Base-by-base conservation (phyloP, 768 basidiomycete species). In the Multifurca ochricompacta region DNA sequence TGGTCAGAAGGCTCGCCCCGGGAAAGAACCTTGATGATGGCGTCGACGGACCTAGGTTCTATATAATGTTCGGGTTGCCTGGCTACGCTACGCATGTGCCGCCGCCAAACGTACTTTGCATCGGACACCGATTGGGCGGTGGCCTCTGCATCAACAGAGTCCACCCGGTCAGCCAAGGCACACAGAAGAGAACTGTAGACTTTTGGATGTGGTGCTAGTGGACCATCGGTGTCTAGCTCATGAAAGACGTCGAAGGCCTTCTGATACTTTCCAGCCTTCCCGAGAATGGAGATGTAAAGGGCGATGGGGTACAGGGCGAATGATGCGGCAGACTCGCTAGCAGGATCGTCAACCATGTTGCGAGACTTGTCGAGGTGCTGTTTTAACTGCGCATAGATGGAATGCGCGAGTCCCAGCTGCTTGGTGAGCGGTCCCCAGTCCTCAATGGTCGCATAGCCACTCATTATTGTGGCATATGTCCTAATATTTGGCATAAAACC, bases 191-290 rank as follows among this genome's bases (percentile, higher is more conserved):
- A 77, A 7, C 83, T 79, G 66, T 78, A 90, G 21, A 86, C 71
- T 59, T 75, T 73, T 47, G 74, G 73, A 59, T 83, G 73, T 4
- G 88, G 79, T 0, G 80, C 72, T n/a, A 82, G 63, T 3, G 77
- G 78, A 7, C 86, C 87, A 3, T 79, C 74, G n/a, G 74, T 63
- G 51, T 83, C 81, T 65, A 91, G 68, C 13, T 74, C 73, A 59
- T 86, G 79, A 69, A 82, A 91, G 45, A 91, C 79, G 56, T 90
- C 86, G 59, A 88, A 87, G 14, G 89, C 76, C 53, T 77, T 77
- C 58, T 87, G 81, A 54, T 82, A 77, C 9, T 76, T 68, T 13
- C 77, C 76, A 6, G 79, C 75, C 32, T 74, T 74, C 47, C 80
- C 83, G 6, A 91, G 77, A 35, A 89, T 75, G 50, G 74, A 77